Percentiles rank a stretch among this genome's conserved stretches.
Evolutionary conservation across 768 basidiomycete species (phyloP).

Genomic region (Hortiboletus flavorubellus): DNA sequence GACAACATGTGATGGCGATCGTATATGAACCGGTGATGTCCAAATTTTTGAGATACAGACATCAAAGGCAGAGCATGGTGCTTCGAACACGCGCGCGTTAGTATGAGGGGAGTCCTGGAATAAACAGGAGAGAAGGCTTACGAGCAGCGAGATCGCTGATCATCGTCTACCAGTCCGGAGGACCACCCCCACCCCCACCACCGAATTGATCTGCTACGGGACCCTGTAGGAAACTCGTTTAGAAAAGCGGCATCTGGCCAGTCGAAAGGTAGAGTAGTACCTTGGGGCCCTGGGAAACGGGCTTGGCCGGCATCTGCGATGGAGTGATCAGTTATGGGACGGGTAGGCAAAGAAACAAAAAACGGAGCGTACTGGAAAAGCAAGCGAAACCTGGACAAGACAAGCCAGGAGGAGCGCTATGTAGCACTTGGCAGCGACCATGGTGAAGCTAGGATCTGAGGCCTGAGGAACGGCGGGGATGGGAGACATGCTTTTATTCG

Average conservation of each 20-base stretch:
- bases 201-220: conserved; percentile 21
- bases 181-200: conserved; percentile 5
- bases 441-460: conserved; percentile 9
- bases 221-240: conserved; percentile 10
- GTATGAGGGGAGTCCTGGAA: neutral
- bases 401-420: conserved; percentile 20
- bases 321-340: neutral
- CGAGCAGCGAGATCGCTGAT: neutral
- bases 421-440: conserved; percentile 20
- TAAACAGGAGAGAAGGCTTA: conserved; percentile 6
- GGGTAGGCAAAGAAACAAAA: neutral
- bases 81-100: conserved; percentile 10
- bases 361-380: conserved; percentile 19
- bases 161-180: conserved; percentile 28
- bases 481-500: conserved; percentile 22
- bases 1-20: conserved; percentile 4
- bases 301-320: conserved; percentile 13
- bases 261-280: conserved; percentile 8
- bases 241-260: neutral
- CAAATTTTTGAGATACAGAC: conserved; percentile 7
- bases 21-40: conserved; percentile 9
- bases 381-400: conserved; percentile 21
- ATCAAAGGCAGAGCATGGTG: neutral
- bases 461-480: neutral
- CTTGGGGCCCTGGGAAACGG: neutral